These are phyloP conservation scores for Mycena belliarum DNA, from an alignment of 768 basidiomycete species.

Conservation along the genomic window DNA sequence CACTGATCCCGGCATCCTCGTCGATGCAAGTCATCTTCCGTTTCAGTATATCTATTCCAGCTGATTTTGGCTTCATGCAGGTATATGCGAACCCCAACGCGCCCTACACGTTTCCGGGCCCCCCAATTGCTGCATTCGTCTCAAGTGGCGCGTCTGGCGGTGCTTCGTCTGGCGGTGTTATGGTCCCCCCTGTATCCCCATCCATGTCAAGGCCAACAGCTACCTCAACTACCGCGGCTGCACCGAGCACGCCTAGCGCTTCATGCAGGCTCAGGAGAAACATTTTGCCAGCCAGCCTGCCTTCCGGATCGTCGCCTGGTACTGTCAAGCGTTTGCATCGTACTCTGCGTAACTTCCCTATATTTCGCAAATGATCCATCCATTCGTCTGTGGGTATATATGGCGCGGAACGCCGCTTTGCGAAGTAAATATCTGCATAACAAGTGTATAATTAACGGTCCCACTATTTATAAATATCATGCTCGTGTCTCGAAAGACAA, in stretches of 20 bases:
- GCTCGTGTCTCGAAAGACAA: background rate
- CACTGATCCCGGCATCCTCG: slow-evolving; percentile 70
- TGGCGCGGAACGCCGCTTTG: slow-evolving; percentile 6
- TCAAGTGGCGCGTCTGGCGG: slow-evolving; percentile 2
- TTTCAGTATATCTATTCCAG: background rate
- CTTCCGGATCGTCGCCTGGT: background rate
- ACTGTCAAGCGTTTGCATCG: slow-evolving; percentile 7
- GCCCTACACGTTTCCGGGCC: slow-evolving; percentile 38
- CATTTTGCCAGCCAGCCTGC: background rate
- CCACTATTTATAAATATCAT: background rate
- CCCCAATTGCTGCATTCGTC: slow-evolving; percentile 35
- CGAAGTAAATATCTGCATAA: background rate
- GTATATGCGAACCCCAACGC: slow-evolving; percentile 22
- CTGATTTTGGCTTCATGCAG: slow-evolving; percentile 6
- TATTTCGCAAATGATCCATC: slow-evolving; percentile 1
- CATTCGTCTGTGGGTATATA: background rate
- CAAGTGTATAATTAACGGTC: background rate
- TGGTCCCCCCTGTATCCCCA: too few species aligned
- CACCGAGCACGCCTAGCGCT: background rate
- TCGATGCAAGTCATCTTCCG: slow-evolving; percentile 33
- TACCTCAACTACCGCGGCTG: background rate
- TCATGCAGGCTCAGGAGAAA: slow-evolving; percentile 7
- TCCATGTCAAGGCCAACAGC: slow-evolving; percentile 14
- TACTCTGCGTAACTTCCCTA: background rate
- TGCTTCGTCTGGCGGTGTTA: too few species aligned